phyloP scores from a whole-genome alignment of 441 rosid genomes.

The Dalechampia spathulata region DNA sequence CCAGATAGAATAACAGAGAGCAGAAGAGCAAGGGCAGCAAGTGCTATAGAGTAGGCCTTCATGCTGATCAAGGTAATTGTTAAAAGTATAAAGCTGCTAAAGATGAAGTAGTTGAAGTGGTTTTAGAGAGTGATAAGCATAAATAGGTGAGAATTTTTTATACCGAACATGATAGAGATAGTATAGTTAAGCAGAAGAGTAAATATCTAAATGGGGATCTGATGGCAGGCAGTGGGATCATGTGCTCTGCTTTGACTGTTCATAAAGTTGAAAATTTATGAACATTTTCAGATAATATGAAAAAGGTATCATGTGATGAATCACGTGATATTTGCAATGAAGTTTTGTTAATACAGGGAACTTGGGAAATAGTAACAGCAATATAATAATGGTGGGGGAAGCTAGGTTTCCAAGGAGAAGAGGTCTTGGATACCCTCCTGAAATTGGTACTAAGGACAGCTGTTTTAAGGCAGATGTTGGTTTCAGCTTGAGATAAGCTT shows the following conservation, averaged over 20 bases:
- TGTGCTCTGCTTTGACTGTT: slow-evolving; percentile 65
- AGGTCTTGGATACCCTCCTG: slow-evolving; percentile 1
- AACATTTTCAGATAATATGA: too few relatives aligned
- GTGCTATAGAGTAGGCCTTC: slow-evolving; percentile 27
- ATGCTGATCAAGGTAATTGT: slow-evolving; percentile 24
- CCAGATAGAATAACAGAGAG: slow-evolving; percentile 38
- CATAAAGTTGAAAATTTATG: not conserved
- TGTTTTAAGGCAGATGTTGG: slow-evolving; percentile 5
- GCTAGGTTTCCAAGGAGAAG: not conserved
- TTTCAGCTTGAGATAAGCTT: slow-evolving; percentile 5
- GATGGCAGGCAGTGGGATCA: slow-evolving; percentile 36
- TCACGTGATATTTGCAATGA: slow-evolving; percentile 10
- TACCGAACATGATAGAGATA: not conserved
- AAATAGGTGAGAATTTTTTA: slow-evolving; percentile 1
- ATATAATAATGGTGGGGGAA: not conserved
- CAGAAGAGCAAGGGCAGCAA: slow-evolving; percentile 29
- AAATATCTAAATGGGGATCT: slow-evolving; percentile 35
- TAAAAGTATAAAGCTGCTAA: not conserved
- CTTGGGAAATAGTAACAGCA: not conserved
- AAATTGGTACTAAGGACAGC: not conserved
- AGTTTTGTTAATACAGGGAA: not conserved
- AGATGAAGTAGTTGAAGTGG: not conserved
- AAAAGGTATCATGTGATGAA: slow-evolving; percentile 12
- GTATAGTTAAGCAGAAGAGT: slow-evolving; percentile 15
- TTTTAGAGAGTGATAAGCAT: not conserved